Percentiles rank a stretch among this genome's conserved stretches.
These are phyloP conservation scores for Raphanus raphanistrum DNA, from an alignment of 345 rosid species.

Conservation along the genomic window DNA sequence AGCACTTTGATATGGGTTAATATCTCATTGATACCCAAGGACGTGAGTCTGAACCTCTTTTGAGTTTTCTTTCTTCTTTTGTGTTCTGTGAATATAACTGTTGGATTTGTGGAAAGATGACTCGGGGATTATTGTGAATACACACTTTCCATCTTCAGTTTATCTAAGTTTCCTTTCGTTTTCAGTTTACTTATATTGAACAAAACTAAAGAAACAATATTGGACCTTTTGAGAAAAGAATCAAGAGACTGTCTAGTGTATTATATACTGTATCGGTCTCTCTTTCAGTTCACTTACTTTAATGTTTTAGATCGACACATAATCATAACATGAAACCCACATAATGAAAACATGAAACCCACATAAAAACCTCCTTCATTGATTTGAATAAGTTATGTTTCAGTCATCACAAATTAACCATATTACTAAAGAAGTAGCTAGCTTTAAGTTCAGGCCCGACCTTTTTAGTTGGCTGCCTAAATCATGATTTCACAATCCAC, in stretches of 20 bases:
- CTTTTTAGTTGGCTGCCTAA: too few relatives aligned
- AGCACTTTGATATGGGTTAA: conserved; percentile 13
- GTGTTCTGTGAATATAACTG: conserved; percentile 22
- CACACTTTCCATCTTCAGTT: not conserved
- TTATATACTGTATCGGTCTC: not conserved
- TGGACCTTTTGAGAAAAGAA: not conserved
- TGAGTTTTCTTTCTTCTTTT: not conserved
- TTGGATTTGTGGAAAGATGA: conserved; percentile 12
- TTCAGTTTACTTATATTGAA: not conserved
- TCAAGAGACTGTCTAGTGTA: not conserved
- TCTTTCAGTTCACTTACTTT: not conserved
- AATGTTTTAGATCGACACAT: not conserved
- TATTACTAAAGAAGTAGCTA: too few relatives aligned
- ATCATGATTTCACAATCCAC: too few relatives aligned
- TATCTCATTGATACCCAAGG: conserved; percentile 16
- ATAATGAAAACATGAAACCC: too few relatives aligned
- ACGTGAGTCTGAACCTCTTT: not conserved
- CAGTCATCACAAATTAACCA: too few relatives aligned
- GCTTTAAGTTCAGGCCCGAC: too few relatives aligned
- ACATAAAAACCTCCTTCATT: too few relatives aligned
- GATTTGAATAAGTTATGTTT: too few relatives aligned
- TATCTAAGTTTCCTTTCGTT: not conserved
- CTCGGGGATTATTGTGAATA: not conserved
- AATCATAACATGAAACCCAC: too few relatives aligned
- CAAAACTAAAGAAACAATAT: not conserved